Conservation (phyloP, 768 basidiomycete genomes). For the Hygrophorus pudorinus region DNA sequence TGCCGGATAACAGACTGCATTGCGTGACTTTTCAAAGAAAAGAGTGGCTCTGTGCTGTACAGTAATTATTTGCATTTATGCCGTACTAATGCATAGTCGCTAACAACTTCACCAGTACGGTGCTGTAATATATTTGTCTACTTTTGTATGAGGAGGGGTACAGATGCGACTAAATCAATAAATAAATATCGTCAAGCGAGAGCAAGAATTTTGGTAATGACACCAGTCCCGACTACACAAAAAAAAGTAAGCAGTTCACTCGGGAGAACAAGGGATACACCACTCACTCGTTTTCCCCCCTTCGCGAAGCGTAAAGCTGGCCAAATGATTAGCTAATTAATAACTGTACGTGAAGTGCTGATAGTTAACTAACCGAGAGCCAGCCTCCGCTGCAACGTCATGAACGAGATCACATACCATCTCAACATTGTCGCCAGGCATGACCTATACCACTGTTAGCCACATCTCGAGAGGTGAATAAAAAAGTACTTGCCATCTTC, state of each 20-base stretch:
- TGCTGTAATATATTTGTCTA: not conserved
- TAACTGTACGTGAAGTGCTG: not conserved
- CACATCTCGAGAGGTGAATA: not conserved
- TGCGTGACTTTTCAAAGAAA: slow-evolving; percentile 4
- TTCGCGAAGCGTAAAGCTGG: slow-evolving; percentile 83
- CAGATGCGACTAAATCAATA: slow-evolving; percentile 4
- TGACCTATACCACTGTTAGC: slow-evolving; percentile 41
- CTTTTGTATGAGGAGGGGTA: slow-evolving; percentile 11
- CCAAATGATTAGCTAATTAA: slow-evolving; percentile 6
- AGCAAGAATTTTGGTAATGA: slow-evolving; percentile 78
- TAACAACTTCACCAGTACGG: not conserved
- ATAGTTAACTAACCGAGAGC: slow-evolving; percentile 48
- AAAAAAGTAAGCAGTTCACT: slow-evolving; percentile 5
- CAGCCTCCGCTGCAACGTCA: slow-evolving; percentile 84
- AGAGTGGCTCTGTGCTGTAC: no score
- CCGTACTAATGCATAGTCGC: no score
- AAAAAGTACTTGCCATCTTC: slow-evolving; percentile 57
- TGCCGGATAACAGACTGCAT: slow-evolving; percentile 33
- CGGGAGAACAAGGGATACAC: not conserved
- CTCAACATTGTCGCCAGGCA: slow-evolving; percentile 98
- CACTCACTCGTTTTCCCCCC: slow-evolving; percentile 86
- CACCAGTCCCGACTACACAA: slow-evolving; percentile 77
- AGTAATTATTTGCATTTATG: no score
- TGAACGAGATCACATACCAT: slow-evolving; percentile 75
- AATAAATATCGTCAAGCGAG: slow-evolving; percentile 9